Conservation (phyloP, 2,329 filamentous ascomycete species). For the Cladosporium oxysporum region DNA sequence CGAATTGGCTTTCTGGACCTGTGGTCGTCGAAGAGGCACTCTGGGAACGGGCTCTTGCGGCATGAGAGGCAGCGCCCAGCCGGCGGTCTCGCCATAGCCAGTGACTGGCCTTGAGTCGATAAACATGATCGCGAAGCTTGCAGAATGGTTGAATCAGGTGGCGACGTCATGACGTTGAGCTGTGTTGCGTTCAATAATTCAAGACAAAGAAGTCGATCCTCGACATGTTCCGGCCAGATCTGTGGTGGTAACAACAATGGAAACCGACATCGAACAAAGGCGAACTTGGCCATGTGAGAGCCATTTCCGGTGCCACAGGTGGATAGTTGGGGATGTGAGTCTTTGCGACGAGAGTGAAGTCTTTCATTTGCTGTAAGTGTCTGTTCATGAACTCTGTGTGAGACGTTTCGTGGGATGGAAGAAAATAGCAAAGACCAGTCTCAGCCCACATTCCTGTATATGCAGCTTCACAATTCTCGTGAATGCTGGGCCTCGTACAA, state of each 20-base stretch:
- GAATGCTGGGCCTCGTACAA: neutral
- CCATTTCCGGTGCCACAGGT: slow-evolving; percentile 14
- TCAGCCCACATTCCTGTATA: slow-evolving; percentile 14
- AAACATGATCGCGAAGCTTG: slow-evolving; percentile 25
- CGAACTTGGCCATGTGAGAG: neutral
- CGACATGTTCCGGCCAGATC: slow-evolving; percentile 1
- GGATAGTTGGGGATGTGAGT: neutral
- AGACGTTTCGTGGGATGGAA: neutral
- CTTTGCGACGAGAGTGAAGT: neutral
- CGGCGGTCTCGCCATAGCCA: slow-evolving; percentile 25
- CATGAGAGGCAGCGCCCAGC: slow-evolving; percentile 24
- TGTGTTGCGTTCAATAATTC: neutral
- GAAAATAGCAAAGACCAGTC: neutral
- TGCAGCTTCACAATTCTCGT: neutral
- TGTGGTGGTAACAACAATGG: slow-evolving; percentile 3
- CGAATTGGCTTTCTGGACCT: neutral
- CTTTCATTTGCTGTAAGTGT: neutral
- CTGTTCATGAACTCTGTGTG: neutral
- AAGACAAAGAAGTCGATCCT: slow-evolving; percentile 15
- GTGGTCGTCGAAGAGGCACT: neutral
- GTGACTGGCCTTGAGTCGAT: slow-evolving; percentile 31
- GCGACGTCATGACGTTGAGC: neutral
- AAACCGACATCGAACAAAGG: slow-evolving; percentile 15
- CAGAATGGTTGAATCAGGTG: neutral
- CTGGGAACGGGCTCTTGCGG: slow-evolving; percentile 2